Base-by-base conservation (phyloP, 768 basidiomycete species). In the Rhizopogon vesiculosus region DNA sequence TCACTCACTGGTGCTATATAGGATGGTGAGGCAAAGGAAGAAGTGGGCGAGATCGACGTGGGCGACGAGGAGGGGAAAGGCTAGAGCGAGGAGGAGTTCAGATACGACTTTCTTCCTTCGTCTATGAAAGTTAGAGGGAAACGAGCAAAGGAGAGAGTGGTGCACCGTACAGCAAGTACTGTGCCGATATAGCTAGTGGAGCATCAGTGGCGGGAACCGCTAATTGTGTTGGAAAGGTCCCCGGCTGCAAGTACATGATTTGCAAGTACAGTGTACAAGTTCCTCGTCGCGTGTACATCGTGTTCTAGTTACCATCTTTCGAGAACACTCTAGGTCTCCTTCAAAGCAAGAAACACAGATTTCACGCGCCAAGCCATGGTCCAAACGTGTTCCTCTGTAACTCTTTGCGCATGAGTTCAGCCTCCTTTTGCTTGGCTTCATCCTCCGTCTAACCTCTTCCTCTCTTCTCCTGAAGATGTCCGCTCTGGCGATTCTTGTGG, bases 171-270 rank as follows among this genome's bases (percentile, higher is more conserved):
- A 25, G 25, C 25, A 25, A 22, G 22, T 22, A 3, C 25, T 25
- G 25, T 25, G 3, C 25, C 3, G 25, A 25, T 25, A 3, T 25
- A 25, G 25, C 25, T 25, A 2, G 3, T 25, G 56, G 38, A 58
- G 56, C 35, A 19, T 66, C n/a, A n/a, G n/a, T 50, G 62, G 65
- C 67, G 70, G 70, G 69, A 70, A 62, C 66, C 70, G 69, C 72
- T 72, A 70, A 70, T 25, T 0, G 3, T 25, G 25, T 25, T 3
- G 25, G 25, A 22, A 22, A 22, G 22, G 22, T n/a, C n/a, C n/a
- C n/a, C n/a, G n/a, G n/a, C n/a, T n/a, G n/a, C n/a, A n/a, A n/a
- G n/a, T n/a, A n/a, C n/a, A n/a, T n/a, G n/a, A n/a, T n/a, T n/a
- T n/a, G n/a, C n/a, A n/a, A n/a, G n/a, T n/a, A n/a, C n/a, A n/a